Base-by-base conservation (phyloP, 2,329 filamentous ascomycete species). In the Beauveria brongniartii region DNA sequence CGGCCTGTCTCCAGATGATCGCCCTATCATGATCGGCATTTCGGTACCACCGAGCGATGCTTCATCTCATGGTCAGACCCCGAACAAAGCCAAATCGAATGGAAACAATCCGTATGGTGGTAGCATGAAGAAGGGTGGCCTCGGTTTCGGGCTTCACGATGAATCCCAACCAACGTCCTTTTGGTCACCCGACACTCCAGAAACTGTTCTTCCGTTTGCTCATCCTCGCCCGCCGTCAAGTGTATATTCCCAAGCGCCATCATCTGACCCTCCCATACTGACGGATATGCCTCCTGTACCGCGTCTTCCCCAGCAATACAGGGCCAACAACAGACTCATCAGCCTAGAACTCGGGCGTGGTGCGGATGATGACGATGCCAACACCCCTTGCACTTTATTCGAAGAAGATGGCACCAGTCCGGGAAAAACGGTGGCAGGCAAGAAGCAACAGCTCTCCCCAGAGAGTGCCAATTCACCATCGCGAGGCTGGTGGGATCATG, bases 401-500 rank as follows among this genome's bases (percentile, higher is more conserved):
- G 88, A 90, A 68, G 88, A 90, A 68, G 87, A 90, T 64, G 82
- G 82, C 22, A 78, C 74, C 68, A 68, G 72, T 68, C 54, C 75
- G 68, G 61, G 75, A 34, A 74, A 74, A 62, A 75, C 75, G 6
- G 65, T 70, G 44, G 77, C 73, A 60, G 68, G 72, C 16, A 77
- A 75, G 56, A 72, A 70, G 8, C 67, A 71, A 9, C 69, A 70
- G 52, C 54, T 75, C 65, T 73, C 75, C 47, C 71, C 78, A 50
- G 72, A 78, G 53, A 83, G 81, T 46, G 83, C 82, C 30, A 80
- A 77, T 47, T 80, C 82, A 12, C 80, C 79, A 60, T 87, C 86
- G 28, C 79, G 80, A 63, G 89, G 89, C 22, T 92, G 89, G 88
- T 92, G 89, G 89, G 89, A 90, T 67, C 80, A 89, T 65, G 84